These are phyloP conservation scores for Rhamnella rubrinervis DNA, from an alignment of 331 rosid species.

Conservation along the genomic window DNA sequence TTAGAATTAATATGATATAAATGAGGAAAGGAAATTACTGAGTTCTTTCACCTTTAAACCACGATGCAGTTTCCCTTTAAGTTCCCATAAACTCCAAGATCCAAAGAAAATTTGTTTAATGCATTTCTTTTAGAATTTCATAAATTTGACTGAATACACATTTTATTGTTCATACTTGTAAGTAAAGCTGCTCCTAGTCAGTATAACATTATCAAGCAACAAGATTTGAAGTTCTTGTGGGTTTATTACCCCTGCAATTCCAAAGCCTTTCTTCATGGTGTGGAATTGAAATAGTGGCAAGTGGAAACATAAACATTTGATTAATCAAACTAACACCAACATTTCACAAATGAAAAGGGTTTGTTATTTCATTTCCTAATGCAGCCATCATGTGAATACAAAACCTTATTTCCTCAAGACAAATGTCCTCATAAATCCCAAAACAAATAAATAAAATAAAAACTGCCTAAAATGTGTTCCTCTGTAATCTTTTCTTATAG, in stretches of 20 bases:
- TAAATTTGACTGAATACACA: no score
- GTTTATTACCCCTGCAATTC: not conserved
- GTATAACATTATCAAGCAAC: not conserved
- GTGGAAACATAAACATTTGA: not conserved
- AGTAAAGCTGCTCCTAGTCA: not conserved
- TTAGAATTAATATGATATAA: not conserved
- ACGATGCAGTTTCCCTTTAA: not conserved
- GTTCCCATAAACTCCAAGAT: not conserved
- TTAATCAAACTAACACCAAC: not conserved
- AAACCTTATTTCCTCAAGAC: no score
- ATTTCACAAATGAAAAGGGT: not conserved
- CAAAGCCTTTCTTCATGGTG: not conserved
- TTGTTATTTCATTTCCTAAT: no score
- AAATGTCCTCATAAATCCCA: no score
- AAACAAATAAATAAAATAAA: no score
- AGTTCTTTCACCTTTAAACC: not conserved
- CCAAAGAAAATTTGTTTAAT: not conserved
- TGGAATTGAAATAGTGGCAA: not conserved
- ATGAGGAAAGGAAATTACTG: not conserved
- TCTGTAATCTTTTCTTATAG: not conserved
- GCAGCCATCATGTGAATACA: no score
- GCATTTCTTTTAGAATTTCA: not conserved
- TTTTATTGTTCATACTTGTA: no score
- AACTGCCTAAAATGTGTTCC: not conserved
- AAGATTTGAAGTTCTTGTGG: not conserved